phyloP scores from a whole-genome alignment of 805 yeast genomes.

The Candida silvatica region DNA sequence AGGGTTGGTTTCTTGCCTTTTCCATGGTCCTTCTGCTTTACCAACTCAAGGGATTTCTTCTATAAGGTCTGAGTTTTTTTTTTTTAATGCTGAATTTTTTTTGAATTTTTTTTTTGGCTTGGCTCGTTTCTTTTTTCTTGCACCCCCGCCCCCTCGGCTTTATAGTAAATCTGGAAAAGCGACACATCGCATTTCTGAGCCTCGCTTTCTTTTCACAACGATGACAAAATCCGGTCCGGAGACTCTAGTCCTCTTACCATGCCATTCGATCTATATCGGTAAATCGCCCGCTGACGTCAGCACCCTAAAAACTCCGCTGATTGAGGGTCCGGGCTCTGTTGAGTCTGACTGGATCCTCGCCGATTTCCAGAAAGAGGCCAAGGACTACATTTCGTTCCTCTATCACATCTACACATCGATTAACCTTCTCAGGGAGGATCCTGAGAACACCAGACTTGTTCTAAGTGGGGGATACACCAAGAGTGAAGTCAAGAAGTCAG shows the following conservation, averaged over 20 bases:
- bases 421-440: conserved; percentile 21
- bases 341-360: conserved; percentile 59
- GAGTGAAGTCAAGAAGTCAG: conserved; percentile 35
- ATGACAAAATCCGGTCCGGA: conserved; percentile 1
- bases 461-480: conserved; percentile 66
- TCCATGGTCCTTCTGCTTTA: not conserved
- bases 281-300: not conserved
- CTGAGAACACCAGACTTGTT: conserved; percentile 12
- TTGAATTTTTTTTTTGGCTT: too few species aligned
- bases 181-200: too few species aligned
- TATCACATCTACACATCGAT: conserved; percentile 48
- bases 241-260: conserved; percentile 41
- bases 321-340: conserved; percentile 34
- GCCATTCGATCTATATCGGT: conserved; percentile 22
- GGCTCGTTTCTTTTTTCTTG: too few species aligned
- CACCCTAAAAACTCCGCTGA: conserved; percentile 1
- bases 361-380: conserved; percentile 58
- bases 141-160: too few species aligned
- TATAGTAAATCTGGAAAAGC: too few species aligned
- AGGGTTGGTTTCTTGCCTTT: conserved; percentile 38
- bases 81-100: not conserved
- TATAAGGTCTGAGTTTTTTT: not conserved
- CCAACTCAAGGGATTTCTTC: not conserved
- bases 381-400: conserved; percentile 59
- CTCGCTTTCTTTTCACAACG: not conserved